Evolutionary conservation across 768 basidiomycete species (phyloP), one percentile per base, ranked within the genome.

Genomic region (Leccinum barrowsii): DNA sequence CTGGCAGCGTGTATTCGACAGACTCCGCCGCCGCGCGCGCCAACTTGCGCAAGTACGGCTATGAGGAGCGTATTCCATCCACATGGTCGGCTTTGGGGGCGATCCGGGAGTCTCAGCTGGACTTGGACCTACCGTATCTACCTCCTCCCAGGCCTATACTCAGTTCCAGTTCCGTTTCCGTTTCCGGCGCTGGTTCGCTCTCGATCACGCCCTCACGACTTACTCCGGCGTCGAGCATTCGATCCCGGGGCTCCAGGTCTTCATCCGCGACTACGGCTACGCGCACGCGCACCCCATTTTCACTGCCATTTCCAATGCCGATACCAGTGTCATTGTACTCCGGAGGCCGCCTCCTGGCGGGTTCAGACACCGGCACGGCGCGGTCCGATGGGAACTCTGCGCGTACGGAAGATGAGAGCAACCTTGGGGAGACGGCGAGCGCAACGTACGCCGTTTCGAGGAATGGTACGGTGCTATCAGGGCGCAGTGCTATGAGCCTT

Each of bases 1-100:
- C 63, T 12, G 64, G 61, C 0, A 73, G 67, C 57, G 8, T 63
- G 11, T 72, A 71, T 37, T 71, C 72, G 44, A 62, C 65, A 1
- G 66, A 68, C 12, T 67, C 70, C 1, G 46, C 61, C 2, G 62
- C 54, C 1, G 63, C 67, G 2, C 62, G 65, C 10, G 61, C 70
- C 40, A 71, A 68, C 50, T 10, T 67, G 52, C 60, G 53, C 53
- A 69, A 65, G 50, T 67, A 73, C 48, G 63, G 65, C 7, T 67
- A 73, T 24, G 58, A 40, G 1, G 60, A 63, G 13, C 15, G 53
- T n/a, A 54, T 67, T 26, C 63, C 66, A 24, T 69, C 68, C 0
- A 68, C n/a, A n/a, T 69, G 68, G 66, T 60, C 65, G 2, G 61
- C 68, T 19, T 19, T 68, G 11, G 56, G 56, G 11, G 44, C 50